Percentiles rank a stretch among this genome's conserved stretches.
These are phyloP conservation scores for Eucalyptus curtisii DNA, from an alignment of 345 rosid genomes.

Conservation along the genomic window DNA sequence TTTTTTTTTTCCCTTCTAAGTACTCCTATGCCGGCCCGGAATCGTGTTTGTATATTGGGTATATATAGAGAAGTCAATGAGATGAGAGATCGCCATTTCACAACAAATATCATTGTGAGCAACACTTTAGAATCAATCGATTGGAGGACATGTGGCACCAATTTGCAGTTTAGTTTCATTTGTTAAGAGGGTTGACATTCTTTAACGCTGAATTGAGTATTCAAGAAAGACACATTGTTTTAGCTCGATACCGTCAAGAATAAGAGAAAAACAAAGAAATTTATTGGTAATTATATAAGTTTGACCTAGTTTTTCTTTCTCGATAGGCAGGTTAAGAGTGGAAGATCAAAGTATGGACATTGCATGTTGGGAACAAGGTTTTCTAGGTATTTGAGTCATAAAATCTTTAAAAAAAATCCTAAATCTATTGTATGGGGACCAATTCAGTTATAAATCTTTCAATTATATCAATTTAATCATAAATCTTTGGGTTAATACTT, in stretches of 20 bases:
- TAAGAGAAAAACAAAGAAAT: background rate
- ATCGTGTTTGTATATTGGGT: background rate
- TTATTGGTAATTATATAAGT: background rate
- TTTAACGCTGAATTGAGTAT: background rate
- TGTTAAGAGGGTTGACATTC: background rate
- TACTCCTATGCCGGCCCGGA: background rate
- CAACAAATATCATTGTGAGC: background rate
- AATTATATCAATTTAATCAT: no score
- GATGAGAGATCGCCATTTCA: background rate
- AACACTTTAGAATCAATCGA: background rate
- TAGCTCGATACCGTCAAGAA: background rate
- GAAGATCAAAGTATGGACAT: background rate
- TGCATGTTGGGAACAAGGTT: background rate
- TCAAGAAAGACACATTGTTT: background rate
- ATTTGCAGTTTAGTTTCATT: background rate
- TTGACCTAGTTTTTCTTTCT: background rate
- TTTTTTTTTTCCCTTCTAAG: background rate
- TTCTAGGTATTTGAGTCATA: background rate
- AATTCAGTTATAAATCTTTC: accelerated
- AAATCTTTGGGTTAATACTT: no score
- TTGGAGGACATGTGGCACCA: background rate
- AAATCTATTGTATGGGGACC: accelerated
- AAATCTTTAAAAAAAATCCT: background rate
- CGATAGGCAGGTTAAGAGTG: background rate
- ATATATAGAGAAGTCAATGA: background rate